Conservation (phyloP, 2,329 filamentous ascomycete genomes). For the Xylariaceae sp. region DNA sequence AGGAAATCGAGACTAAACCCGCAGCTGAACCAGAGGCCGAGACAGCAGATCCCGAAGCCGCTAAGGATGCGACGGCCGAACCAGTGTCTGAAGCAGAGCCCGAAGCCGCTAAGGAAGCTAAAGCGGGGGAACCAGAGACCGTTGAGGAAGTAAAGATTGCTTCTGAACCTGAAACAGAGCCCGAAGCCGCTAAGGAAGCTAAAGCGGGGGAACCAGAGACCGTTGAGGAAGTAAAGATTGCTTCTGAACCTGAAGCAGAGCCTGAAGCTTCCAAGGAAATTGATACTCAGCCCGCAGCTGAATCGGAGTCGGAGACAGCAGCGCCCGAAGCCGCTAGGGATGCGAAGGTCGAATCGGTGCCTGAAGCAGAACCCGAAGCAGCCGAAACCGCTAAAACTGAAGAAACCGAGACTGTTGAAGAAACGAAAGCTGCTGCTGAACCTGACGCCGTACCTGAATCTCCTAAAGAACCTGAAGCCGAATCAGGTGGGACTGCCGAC, state of each 20-base stretch:
- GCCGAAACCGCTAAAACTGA: not conserved
- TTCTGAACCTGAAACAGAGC: not conserved
- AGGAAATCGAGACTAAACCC: not conserved
- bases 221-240: slow-evolving; percentile 4
- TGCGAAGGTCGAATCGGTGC: not conserved
- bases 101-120: not conserved
- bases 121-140: not conserved
- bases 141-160: not conserved
- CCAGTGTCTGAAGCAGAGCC: not conserved
- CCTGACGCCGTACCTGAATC: not conserved
- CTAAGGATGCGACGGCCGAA: not conserved
- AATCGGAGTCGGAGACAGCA: not conserved
- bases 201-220: too few relatives aligned
- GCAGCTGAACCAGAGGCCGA: not conserved
- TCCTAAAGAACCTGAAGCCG: not conserved
- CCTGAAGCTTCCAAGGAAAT: slow-evolving; percentile 2
- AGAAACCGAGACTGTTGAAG: not conserved
- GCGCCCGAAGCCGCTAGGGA: not conserved
- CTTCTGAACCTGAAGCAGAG: slow-evolving; percentile 15
- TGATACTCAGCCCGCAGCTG: not conserved
- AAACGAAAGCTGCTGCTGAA: not conserved
- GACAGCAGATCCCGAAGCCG: not conserved
- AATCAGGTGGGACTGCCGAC: not conserved
- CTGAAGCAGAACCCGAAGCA: not conserved
- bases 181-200: not conserved